Conservation (phyloP, 345 rosid genomes). For the Murraya paniculata region DNA sequence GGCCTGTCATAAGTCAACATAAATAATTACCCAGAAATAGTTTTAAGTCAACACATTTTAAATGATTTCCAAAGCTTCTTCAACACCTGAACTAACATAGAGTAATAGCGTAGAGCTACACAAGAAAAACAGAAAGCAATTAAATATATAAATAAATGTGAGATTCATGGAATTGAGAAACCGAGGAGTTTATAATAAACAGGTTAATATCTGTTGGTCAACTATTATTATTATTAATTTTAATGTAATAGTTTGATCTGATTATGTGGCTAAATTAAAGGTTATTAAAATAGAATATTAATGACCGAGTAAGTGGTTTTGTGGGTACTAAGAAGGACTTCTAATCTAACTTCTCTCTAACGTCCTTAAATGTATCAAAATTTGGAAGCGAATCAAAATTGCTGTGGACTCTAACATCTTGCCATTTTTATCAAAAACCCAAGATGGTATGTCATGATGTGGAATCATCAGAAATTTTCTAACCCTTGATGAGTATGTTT, state of each 20-base stretch:
- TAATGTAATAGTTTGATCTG: not conserved
- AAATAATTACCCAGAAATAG: too few relatives aligned
- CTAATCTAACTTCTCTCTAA: too few relatives aligned
- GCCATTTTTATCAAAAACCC: not conserved
- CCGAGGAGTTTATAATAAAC: not conserved
- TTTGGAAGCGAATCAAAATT: not conserved
- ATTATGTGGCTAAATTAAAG: not conserved
- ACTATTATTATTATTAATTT: not conserved
- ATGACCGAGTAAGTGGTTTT: too few relatives aligned
- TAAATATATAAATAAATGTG: not conserved
- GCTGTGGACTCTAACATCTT: not conserved
- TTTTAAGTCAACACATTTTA: not conserved
- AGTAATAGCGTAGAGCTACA: not conserved
- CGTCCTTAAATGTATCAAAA: not conserved
- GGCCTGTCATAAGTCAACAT: not conserved
- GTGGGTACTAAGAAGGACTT: not conserved
- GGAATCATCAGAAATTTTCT: not conserved
- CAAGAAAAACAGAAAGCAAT: not conserved
- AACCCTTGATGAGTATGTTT: not conserved
- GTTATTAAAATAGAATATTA: too few relatives aligned
- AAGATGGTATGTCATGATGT: not conserved
- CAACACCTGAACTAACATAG: not conserved
- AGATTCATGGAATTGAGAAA: not conserved
- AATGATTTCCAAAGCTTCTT: not conserved
- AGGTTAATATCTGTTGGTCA: not conserved